A percentile compares a stretch with the other conserved stretches of the same genome.
These are phyloP conservation scores for Zizania latifolia DNA, from an alignment of 176 grass and related monocot genomes.

Conservation along the genomic window DNA sequence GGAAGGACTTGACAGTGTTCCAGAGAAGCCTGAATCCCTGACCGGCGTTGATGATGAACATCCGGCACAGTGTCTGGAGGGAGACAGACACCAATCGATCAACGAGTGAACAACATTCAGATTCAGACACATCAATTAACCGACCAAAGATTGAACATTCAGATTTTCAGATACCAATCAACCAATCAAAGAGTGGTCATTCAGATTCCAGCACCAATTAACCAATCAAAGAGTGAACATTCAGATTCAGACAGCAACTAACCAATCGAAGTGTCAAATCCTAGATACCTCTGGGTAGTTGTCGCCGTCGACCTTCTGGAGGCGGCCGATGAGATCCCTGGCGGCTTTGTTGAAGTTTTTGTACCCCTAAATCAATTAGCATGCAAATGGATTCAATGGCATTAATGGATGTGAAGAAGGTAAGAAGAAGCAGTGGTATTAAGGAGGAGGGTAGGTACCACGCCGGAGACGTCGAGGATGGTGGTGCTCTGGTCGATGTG, in stretches of 20 bases:
- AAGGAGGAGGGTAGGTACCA: conserved; percentile 25
- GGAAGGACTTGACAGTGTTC: conserved; percentile 96
- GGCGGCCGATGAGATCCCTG: conserved; percentile 75
- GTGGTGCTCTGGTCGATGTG: conserved; percentile 97
- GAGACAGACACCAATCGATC: not conserved
- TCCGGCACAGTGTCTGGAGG: conserved; percentile 80
- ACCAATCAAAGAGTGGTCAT: not conserved
- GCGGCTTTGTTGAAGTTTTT: conserved; percentile 95
- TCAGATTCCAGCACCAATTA: too few relatives aligned
- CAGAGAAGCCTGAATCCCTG: conserved; percentile 91
- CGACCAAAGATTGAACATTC: too few relatives aligned
- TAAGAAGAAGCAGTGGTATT: not conserved
- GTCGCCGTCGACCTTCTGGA: conserved; percentile 86
- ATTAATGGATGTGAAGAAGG: not conserved
- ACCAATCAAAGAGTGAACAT: not conserved
- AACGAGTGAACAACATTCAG: not conserved
- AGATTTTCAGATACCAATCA: not conserved
- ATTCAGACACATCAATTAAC: not conserved
- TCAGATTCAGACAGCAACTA: not conserved
- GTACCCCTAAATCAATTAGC: conserved; percentile 43
- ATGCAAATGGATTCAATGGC: not conserved
- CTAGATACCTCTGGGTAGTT: conserved; percentile 89
- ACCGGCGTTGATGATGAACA: conserved; percentile 98
- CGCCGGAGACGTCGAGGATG: conserved; percentile 93
- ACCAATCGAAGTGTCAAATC: not conserved